Evolutionary conservation across 495 filamentous ascomycete genomes (phyloP).

Genomic region (Podospora bellae-mahoneyi): DNA sequence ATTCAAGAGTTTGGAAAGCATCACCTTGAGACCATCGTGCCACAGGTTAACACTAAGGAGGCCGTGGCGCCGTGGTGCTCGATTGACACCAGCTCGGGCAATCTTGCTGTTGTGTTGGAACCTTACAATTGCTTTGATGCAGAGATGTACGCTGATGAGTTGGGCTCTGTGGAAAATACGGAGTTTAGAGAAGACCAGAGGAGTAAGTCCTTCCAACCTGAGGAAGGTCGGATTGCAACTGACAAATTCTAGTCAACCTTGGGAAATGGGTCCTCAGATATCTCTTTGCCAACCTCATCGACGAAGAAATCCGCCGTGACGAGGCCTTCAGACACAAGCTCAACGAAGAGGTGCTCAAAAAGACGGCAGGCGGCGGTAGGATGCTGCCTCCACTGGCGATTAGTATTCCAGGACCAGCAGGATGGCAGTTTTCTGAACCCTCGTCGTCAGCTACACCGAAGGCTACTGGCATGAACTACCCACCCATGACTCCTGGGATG

Average conservation of each 20-base stretch:
- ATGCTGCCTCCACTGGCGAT: slow-evolving; percentile 62
- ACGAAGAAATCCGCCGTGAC: slow-evolving; percentile 83
- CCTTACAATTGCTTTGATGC: slow-evolving; percentile 97
- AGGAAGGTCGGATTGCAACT: slow-evolving; percentile 10
- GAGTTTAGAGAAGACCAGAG: slow-evolving; percentile 92
- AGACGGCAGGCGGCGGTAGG: slow-evolving; percentile 49
- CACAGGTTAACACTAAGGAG: slow-evolving; percentile 81
- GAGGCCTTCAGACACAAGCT: slow-evolving; percentile 65
- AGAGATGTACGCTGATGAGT: slow-evolving; percentile 92
- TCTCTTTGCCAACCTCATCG: slow-evolving; percentile 83
- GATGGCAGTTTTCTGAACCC: slow-evolving; percentile 41
- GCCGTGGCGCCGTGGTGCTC: slow-evolving; percentile 93
- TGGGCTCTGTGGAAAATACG: slow-evolving; percentile 63
- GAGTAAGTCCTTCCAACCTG: slow-evolving; percentile 55
- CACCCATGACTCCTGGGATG: slow-evolving; percentile 65
- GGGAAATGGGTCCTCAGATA: slow-evolving; percentile 96
- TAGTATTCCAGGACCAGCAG: slow-evolving; percentile 58
- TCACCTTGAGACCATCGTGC: slow-evolving; percentile 87
- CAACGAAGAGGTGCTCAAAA: slow-evolving; percentile 57
- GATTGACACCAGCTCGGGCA: slow-evolving; percentile 88
- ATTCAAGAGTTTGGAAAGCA: slow-evolving; percentile 86
- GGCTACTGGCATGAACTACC: slow-evolving; percentile 56
- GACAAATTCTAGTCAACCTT: slow-evolving; percentile 67
- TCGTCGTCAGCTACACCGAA: slow-evolving; percentile 58
- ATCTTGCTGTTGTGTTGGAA: slow-evolving; percentile 84